Evolutionary conservation across 495 filamentous ascomycete genomes (phyloP).

Genomic region (Podospora appendiculata): DNA sequence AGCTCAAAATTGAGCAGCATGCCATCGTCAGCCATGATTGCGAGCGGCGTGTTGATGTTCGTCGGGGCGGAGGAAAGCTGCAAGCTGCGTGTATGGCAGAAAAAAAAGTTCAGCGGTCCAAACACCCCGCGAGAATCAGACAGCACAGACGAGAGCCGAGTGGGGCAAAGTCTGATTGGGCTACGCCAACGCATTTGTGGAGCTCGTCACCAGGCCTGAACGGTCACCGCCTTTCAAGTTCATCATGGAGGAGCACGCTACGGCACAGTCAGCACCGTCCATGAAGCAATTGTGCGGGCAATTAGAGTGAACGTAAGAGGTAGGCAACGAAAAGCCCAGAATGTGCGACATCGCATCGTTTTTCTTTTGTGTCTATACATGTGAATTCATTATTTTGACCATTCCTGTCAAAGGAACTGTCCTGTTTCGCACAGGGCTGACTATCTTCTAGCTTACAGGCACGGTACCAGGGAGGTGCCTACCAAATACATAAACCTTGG

Average conservation of each 20-base stretch:
- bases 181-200: background rate
- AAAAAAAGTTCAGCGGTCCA: conserved; percentile 16
- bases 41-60: background rate
- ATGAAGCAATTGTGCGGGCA: too few relatives aligned
- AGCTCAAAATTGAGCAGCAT: conserved; percentile 90
- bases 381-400: too few relatives aligned
- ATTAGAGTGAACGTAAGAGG: too few relatives aligned
- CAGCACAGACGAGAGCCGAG: background rate
- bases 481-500: too few relatives aligned
- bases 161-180: conserved; percentile 5
- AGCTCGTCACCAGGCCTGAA: background rate
- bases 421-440: too few relatives aligned
- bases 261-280: too few relatives aligned
- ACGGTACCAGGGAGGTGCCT: too few relatives aligned
- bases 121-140: conserved; percentile 1
- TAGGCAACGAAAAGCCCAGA: too few relatives aligned
- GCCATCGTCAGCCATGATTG: conserved; percentile 82
- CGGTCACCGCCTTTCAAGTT: conserved; percentile 13
- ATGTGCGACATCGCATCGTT: too few relatives aligned
- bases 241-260: background rate
- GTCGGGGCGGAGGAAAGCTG: background rate
- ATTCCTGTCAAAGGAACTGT: too few relatives aligned
- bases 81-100: conserved; percentile 5
- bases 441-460: too few relatives aligned
- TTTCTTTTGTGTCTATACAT: too few relatives aligned